Evolutionary conservation across 306 rosid species (phyloP).

Genomic region (Corylus avellana): DNA sequence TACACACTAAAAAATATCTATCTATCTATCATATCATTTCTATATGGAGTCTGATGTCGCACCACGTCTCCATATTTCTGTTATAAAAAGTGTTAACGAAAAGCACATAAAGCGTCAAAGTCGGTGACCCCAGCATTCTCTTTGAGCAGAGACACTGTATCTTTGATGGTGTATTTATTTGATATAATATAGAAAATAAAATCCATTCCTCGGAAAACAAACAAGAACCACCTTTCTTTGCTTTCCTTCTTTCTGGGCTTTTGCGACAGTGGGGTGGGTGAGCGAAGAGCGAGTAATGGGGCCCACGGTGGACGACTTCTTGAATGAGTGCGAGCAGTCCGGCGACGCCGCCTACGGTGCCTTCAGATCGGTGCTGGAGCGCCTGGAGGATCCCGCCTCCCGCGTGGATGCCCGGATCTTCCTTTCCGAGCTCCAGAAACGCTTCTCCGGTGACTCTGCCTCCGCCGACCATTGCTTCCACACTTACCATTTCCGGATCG

Average conservation of each 20-base stretch:
- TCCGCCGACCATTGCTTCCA: conserved; percentile 71
- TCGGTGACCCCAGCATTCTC: too few relatives aligned
- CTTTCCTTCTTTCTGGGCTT: neutral
- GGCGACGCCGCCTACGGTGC: conserved; percentile 85
- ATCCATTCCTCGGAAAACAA: neutral
- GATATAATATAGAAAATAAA: too few relatives aligned
- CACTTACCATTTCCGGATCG: conserved; percentile 77
- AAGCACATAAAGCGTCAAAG: neutral
- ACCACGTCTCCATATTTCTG: too few relatives aligned
- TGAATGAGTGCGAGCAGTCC: conserved; percentile 63
- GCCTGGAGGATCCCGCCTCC: conserved; percentile 73
- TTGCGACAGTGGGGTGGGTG: neutral
- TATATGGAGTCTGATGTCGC: too few relatives aligned
- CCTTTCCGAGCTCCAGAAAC: conserved; percentile 71
- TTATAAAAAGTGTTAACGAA: too few relatives aligned
- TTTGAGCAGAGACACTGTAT: too few relatives aligned
- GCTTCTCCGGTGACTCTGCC: conserved; percentile 57
- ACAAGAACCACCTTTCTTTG: neutral
- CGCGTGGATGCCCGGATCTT: conserved; percentile 75
- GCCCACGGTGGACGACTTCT: conserved; percentile 63
- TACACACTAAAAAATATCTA: too few relatives aligned
- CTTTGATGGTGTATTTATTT: too few relatives aligned
- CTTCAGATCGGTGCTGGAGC: conserved; percentile 66
- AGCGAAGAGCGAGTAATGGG: neutral
- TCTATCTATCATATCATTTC: too few relatives aligned